Base-by-base conservation (phyloP, 768 basidiomycete species). In the Leccinum subtestaceum region DNA sequence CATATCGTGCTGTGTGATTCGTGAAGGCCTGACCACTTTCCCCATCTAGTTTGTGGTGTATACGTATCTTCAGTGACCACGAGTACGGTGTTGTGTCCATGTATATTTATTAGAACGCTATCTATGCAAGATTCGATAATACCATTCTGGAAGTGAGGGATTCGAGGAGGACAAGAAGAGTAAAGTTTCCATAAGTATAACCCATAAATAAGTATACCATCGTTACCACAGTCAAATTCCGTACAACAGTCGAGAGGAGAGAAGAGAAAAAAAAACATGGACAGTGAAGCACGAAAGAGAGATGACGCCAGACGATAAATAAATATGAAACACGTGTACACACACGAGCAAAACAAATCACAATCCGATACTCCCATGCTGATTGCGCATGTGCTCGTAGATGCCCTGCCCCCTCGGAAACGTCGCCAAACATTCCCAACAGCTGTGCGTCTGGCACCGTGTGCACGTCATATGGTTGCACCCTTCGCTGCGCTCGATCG, bases 391-490 rank as follows among this genome's bases (percentile, higher is more conserved):
- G 68, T 93, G 91, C 0, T 79, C 81, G 63, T 93, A 93, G n/a
- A 92, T 87, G 10, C 84, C 87, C 13, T 84, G 75, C 2, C 87
- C 85, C 36, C 77, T 76, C 0, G 82, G 80, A 72, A 91, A 93
- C 45, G 86, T 89, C 71, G 80, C 72, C 69, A 89, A 65, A 69
- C 91, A 93, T 23, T 84, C 83, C 91, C 91, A 93, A 59, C 91
- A 93, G 1, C 86, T 86, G 68, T 93, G 91, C 0, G 87, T 85
- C 63, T 83, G 80, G 69, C 91, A 93, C 32, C 80, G 79, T 0
- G 77, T 78, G 71, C 91, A 93, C n/a, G 82, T 85, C 80, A 93
- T 84, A 70, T 93, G 91, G 73, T 93, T 88, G 72, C 91, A 93
- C 0, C 91, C 91, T 61, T 84, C 87, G 29, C 74, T 76, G 43